Percentiles rank a stretch among this genome's conserved stretches.
phyloP scores from a whole-genome alignment of 148 eudicot species.

The Rhododendron molle region DNA sequence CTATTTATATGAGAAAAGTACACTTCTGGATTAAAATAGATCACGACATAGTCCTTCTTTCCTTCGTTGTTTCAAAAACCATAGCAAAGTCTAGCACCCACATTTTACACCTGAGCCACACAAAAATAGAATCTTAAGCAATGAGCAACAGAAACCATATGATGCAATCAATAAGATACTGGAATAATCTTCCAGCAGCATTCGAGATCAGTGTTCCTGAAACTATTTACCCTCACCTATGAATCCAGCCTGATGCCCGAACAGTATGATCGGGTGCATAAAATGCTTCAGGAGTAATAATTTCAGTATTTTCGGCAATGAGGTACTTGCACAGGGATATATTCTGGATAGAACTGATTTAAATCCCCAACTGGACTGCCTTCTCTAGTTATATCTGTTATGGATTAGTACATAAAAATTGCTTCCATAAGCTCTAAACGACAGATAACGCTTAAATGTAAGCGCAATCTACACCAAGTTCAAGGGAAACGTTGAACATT shows the following conservation, averaged over 20 bases:
- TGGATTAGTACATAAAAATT: not conserved
- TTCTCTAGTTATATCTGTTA: not conserved
- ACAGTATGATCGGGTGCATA: not conserved
- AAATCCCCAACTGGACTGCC: not conserved
- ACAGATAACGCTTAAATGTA: not conserved
- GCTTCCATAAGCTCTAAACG: not conserved
- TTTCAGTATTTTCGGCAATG: not conserved
- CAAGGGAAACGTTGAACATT: not conserved
- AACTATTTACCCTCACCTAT: not conserved
- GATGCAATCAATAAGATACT: not conserved
- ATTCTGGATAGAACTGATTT: not conserved
- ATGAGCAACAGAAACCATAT: not conserved
- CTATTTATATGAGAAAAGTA: not conserved
- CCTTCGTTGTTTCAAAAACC: not conserved
- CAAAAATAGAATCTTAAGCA: not conserved
- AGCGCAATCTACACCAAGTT: not conserved
- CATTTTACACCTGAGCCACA: not conserved
- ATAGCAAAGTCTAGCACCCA: not conserved
- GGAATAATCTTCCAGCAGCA: not conserved
- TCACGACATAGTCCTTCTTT: not conserved
- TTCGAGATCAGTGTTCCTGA: not conserved
- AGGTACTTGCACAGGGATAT: not conserved
- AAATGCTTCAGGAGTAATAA: not conserved
- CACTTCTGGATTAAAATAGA: not conserved
- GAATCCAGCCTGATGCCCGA: not conserved